Evolutionary conservation across 305 asterid species (phyloP).

Genomic region (Caryopteris hybrid): DNA sequence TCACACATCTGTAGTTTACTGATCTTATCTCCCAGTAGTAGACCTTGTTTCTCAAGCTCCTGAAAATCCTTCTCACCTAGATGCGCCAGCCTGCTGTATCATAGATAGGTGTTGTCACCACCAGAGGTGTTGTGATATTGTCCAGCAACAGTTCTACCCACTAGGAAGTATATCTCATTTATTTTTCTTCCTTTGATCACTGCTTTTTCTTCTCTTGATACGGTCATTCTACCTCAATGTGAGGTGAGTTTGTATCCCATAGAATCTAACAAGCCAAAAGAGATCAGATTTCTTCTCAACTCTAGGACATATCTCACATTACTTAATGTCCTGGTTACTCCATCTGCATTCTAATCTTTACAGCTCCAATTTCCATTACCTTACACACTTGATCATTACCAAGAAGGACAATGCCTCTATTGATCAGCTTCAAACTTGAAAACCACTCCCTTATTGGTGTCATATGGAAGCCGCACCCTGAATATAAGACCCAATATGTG

Average conservation of each 20-base stretch:
- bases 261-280: background rate
- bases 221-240: background rate
- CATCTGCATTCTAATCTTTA: background rate
- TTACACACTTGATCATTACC: too few species aligned
- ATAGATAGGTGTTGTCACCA: background rate
- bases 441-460: too few species aligned
- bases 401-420: too few species aligned
- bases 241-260: too few species aligned
- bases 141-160: background rate
- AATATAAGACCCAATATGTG: too few species aligned
- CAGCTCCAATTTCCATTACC: background rate
- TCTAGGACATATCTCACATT: background rate
- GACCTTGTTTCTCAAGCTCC: background rate
- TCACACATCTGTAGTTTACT: background rate
- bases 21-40: background rate
- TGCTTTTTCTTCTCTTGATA: background rate
- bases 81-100: background rate
- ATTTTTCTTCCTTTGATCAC: background rate
- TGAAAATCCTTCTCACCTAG: background rate
- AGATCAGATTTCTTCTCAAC: too few species aligned
- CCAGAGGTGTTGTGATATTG: background rate
- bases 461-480: too few species aligned
- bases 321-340: background rate
- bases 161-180: background rate
- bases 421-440: too few species aligned